phyloP scores from a whole-genome alignment of 2,329 filamentous ascomycete genomes.

The Byssochlamys sp. region DNA sequence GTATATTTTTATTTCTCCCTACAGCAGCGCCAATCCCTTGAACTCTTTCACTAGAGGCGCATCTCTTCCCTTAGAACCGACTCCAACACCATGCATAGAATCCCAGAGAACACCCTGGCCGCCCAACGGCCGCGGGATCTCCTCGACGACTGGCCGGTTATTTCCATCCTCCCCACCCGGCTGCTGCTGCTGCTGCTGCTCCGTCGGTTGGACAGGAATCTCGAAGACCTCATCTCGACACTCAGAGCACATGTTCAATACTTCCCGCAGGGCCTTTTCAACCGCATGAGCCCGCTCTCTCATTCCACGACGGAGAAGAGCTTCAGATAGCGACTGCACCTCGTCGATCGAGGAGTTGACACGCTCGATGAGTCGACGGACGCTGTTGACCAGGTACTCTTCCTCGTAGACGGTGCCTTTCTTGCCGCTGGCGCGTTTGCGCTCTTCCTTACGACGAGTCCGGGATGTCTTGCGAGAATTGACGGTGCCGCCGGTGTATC shows the following conservation, averaged over 20 bases:
- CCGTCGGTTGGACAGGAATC: conserved; percentile 13
- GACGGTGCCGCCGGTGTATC: conserved; percentile 66
- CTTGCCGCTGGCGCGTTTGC: conserved; percentile 86
- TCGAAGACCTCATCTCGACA: conserved; percentile 65
- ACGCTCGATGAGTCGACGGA: conserved; percentile 71
- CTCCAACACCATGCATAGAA: conserved; percentile 1
- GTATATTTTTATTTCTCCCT: conserved; percentile 1
- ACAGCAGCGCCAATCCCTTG: conserved; percentile 30
- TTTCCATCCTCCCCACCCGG: conserved; percentile 15
- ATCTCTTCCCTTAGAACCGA: conserved; percentile 29
- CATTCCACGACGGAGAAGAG: conserved; percentile 72
- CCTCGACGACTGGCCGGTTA: conserved; percentile 10
- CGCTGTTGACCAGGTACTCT: conserved; percentile 85
- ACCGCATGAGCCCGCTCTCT: conserved; percentile 73
- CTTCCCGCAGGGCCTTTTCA: conserved; percentile 62
- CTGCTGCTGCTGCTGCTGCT: conserved; percentile 11
- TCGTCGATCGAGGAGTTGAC: conserved; percentile 66
- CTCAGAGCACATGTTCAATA: conserved; percentile 58
- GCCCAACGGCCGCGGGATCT: conserved; percentile 12
- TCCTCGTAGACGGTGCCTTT: conserved; percentile 98
- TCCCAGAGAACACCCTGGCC: conserved; percentile 6
- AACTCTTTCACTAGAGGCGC: conserved; percentile 45
- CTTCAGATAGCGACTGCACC: conserved; percentile 63
- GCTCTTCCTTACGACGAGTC: conserved; percentile 80
- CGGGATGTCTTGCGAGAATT: conserved; percentile 66